Percentiles rank a stretch among this genome's conserved stretches.
Conservation (phyloP, 2,329 filamentous ascomycete genomes). For the Beauveria asiatica region DNA sequence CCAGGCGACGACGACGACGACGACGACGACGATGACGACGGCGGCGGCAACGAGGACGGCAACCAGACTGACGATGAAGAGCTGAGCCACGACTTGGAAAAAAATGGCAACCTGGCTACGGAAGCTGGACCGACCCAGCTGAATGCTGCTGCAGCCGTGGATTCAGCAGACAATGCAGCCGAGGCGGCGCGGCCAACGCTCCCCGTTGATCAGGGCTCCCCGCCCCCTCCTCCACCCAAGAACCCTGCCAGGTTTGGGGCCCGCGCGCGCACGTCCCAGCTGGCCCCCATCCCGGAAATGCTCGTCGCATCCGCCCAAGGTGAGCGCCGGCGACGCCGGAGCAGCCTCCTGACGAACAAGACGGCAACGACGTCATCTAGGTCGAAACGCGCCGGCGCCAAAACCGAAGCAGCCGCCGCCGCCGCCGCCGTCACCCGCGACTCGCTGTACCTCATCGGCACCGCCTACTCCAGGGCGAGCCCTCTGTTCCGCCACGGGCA, state of each 20-base stretch:
- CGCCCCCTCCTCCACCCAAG: constrained; percentile 9
- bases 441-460: constrained; percentile 7
- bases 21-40: background rate
- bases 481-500: constrained; percentile 8
- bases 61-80: background rate
- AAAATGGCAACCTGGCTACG: background rate
- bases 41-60: background rate
- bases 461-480: constrained; percentile 5
- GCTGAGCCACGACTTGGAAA: background rate
- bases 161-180: background rate
- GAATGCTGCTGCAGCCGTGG: too few relatives aligned
- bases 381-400: constrained; percentile 9
- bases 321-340: background rate
- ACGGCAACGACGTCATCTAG: background rate
- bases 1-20: background rate
- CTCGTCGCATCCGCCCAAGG: constrained; percentile 14
- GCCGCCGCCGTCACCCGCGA: background rate
- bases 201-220: background rate
- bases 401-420: background rate
- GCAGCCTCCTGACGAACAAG: background rate
- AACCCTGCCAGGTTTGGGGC: constrained; percentile 11
- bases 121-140: background rate
- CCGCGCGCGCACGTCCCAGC: constrained; percentile 17
- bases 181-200: background rate
- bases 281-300: constrained; percentile 36